These are phyloP conservation scores for Phaeosphaeria sp. DNA, from an alignment of 2,329 filamentous ascomycete genomes.

Conservation along the genomic window DNA sequence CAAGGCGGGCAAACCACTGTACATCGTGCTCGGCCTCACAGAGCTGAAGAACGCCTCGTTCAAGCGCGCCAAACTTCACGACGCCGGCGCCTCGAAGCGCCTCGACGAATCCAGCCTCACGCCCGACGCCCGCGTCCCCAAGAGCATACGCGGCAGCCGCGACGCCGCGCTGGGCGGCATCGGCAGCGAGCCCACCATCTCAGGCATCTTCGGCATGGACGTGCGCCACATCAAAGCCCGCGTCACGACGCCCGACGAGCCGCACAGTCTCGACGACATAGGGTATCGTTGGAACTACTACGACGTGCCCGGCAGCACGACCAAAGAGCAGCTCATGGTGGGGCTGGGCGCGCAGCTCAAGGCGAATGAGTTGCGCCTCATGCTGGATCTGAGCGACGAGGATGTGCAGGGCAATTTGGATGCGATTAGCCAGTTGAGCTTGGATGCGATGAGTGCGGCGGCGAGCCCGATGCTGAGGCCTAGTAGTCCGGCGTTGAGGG, in stretches of 20 bases:
- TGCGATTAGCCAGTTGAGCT: conserved; percentile 46
- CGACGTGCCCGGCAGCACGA: conserved; percentile 32
- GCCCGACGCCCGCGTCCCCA: conserved; percentile 41
- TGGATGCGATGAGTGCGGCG: conserved; percentile 44
- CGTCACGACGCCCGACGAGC: conserved; percentile 42
- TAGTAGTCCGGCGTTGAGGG: conserved; percentile 43
- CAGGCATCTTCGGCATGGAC: conserved; percentile 48
- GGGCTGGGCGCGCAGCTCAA: conserved; percentile 43
- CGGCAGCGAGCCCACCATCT: conserved; percentile 39
- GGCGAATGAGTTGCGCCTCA: conserved; percentile 45
- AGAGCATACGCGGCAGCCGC: conserved; percentile 31
- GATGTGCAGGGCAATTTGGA: conserved; percentile 45
- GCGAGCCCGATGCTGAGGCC: conserved; percentile 46
- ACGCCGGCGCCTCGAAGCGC: conserved; percentile 43
- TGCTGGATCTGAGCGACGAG: conserved; percentile 46
- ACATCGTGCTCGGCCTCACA: conserved; percentile 45
- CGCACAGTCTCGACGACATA: conserved; percentile 41
- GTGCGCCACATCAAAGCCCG: conserved; percentile 38
- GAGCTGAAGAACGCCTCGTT: conserved; percentile 48
- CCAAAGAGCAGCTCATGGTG: conserved; percentile 45
- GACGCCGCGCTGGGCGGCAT: conserved; percentile 37
- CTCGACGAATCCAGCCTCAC: conserved; percentile 43
- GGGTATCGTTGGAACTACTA: conserved; percentile 44
- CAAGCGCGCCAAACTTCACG: conserved; percentile 45
- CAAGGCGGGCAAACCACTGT: conserved; percentile 39